A percentile compares a stretch with the other conserved stretches of the same genome.
Conservation (phyloP, 306 rosid genomes). For the Medicago lupulina region DNA sequence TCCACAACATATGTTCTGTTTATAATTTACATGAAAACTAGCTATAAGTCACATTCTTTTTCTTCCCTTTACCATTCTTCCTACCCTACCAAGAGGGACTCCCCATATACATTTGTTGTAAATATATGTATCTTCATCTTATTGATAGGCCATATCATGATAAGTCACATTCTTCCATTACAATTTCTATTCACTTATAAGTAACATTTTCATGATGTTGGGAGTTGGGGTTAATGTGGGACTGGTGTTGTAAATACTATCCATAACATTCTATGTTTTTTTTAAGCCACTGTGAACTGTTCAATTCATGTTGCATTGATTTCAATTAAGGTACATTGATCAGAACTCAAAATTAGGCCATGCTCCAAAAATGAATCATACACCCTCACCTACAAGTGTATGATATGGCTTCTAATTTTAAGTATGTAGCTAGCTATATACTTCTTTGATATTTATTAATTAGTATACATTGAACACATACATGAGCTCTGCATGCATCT, state of each 20-base stretch:
- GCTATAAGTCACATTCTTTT: constrained; percentile 42
- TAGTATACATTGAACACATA: constrained; percentile 50
- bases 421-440: background rate
- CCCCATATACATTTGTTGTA: constrained; percentile 49
- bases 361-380: constrained; percentile 27
- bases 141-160: constrained; percentile 52
- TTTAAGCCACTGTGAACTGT: background rate
- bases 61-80: constrained; percentile 44
- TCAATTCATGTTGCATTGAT: constrained; percentile 24
- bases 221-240: constrained; percentile 41
- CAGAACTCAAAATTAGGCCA: constrained; percentile 5
- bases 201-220: constrained; percentile 35
- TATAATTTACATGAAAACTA: constrained; percentile 53
- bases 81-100: constrained; percentile 71
- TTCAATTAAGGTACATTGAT: constrained; percentile 23
- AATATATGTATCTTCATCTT: constrained; percentile 50
- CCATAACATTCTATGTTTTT: constrained; percentile 26
- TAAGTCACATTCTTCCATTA: constrained; percentile 57
- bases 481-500: constrained; percentile 35
- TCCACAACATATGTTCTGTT: constrained; percentile 77
- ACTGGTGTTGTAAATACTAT: background rate
- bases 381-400: constrained; percentile 24
- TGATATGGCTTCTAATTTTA: constrained; percentile 7
- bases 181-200: constrained; percentile 38
- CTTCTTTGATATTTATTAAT: constrained; percentile 20